These are phyloP conservation scores for Botrytis tulipae DNA, from an alignment of 2,329 filamentous ascomycete species.

Conservation along the genomic window DNA sequence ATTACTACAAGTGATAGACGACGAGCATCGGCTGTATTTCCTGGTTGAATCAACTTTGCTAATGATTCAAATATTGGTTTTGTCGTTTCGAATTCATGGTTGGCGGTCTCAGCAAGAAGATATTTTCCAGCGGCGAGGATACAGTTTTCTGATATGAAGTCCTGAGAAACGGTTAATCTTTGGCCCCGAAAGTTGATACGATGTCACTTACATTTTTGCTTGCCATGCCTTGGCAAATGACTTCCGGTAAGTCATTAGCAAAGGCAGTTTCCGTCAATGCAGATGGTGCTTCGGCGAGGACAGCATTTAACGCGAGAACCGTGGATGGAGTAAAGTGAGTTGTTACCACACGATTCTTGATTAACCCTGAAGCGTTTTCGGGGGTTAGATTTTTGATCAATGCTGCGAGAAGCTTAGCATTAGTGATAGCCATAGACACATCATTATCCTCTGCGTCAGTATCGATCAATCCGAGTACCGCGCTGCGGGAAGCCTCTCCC, in stretches of 20 bases:
- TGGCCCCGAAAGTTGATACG: not conserved
- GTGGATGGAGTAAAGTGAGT: conserved; percentile 74
- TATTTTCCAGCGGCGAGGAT: conserved; percentile 91
- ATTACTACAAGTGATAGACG: conserved; percentile 83
- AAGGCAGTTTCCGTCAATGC: conserved; percentile 64
- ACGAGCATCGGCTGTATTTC: conserved; percentile 76
- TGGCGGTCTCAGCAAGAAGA: conserved; percentile 65
- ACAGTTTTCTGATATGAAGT: conserved; percentile 84
- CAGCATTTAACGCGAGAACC: conserved; percentile 82
- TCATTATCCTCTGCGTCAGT: conserved; percentile 74
- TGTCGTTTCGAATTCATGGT: conserved; percentile 70
- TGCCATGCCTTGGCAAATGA: conserved; percentile 76
- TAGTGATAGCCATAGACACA: conserved; percentile 79
- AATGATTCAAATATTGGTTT: conserved; percentile 80
- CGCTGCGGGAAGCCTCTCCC: conserved; percentile 82
- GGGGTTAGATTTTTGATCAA: conserved; percentile 81
- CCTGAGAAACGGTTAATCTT: conserved; percentile 46
- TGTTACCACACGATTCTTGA: conserved; percentile 75
- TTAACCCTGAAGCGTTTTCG: conserved; percentile 59
- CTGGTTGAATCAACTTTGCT: conserved; percentile 71
- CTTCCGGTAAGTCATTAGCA: conserved; percentile 69
- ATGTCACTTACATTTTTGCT: conserved; percentile 67
- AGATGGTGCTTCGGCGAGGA: conserved; percentile 76
- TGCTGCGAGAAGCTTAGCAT: conserved; percentile 84
- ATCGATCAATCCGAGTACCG: conserved; percentile 88